phyloP scores from a whole-genome alignment of 495 filamentous ascomycete genomes.

The Talaromyces adpressus region DNA sequence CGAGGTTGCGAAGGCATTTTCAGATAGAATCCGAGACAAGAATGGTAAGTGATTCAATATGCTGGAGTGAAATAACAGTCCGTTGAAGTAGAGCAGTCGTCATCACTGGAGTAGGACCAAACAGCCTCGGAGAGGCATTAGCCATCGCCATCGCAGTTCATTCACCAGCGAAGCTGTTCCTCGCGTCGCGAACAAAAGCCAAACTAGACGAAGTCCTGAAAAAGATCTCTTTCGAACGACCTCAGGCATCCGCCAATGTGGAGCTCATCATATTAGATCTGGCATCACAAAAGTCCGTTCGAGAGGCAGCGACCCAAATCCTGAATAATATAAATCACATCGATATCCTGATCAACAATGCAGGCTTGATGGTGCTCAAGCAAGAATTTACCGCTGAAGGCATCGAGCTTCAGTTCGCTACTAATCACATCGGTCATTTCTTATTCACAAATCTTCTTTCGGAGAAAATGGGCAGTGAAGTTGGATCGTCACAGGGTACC shows the following conservation, averaged over 20 bases:
- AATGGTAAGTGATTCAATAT: conserved; percentile 18
- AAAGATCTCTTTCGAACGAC: conserved; percentile 19
- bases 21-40: conserved; percentile 26
- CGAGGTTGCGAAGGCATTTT: conserved; percentile 35
- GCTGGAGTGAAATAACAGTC: not conserved
- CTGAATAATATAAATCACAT: conserved; percentile 9
- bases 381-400: conserved; percentile 28
- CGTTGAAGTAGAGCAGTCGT: conserved; percentile 21
- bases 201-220: conserved; percentile 42
- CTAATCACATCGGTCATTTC: conserved; percentile 53
- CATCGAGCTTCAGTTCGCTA: conserved; percentile 47
- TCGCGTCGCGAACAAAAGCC: conserved; percentile 44
- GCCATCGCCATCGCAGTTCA: conserved; percentile 48
- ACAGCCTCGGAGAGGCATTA: conserved; percentile 45
- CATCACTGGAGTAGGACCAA: conserved; percentile 45
- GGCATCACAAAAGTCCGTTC: conserved; percentile 15
- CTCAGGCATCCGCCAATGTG: not conserved
- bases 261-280: conserved; percentile 11
- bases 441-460: conserved; percentile 50
- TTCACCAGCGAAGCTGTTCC: conserved; percentile 39
- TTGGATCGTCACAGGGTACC: not conserved
- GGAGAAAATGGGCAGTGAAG: conserved; percentile 6
- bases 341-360: conserved; percentile 50
- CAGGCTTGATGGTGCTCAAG: conserved; percentile 52
- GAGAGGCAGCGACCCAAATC: conserved; percentile 12